phyloP scores from a whole-genome alignment of 192 early-diverging fungal species.

The Rhizoclosmatium sp. region DNA sequence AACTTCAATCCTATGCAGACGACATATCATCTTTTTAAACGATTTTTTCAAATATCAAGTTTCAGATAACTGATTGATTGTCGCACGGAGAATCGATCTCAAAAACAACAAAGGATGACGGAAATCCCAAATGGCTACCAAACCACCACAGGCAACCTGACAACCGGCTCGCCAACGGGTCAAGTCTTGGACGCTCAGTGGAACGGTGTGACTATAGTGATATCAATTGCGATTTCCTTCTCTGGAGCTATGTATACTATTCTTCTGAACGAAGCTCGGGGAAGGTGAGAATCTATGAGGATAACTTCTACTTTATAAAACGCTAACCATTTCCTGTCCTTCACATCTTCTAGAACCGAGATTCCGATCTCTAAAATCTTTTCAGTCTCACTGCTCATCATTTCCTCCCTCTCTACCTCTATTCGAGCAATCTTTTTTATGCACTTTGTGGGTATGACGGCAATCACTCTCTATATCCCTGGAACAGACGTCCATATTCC shows the following conservation, averaged over 20 bases:
- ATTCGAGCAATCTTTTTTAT: slow-evolving; percentile 26
- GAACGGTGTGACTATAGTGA: slow-evolving; percentile 12
- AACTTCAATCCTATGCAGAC: too few species aligned
- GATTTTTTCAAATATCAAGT: too few species aligned
- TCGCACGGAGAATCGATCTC: too few species aligned
- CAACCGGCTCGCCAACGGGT: background rate
- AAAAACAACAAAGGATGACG: too few species aligned
- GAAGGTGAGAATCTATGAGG: background rate
- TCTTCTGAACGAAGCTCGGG: slow-evolving; percentile 17
- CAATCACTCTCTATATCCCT: background rate
- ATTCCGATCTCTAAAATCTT: background rate
- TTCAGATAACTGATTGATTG: too few species aligned
- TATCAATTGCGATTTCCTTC: slow-evolving; percentile 25
- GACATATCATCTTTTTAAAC: too few species aligned
- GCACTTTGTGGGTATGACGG: slow-evolving; percentile 32
- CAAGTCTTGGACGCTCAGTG: background rate
- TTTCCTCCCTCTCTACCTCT: slow-evolving; percentile 6
- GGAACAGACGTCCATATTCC: background rate
- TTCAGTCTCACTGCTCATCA: slow-evolving; percentile 5
- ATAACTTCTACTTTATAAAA: too few species aligned
- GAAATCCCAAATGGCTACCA: too few species aligned
- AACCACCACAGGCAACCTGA: background rate
- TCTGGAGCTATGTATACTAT: slow-evolving; percentile 26
- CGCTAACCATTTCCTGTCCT: background rate
- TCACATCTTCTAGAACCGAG: slow-evolving; percentile 5